Conservation (phyloP, 2,329 filamentous ascomycete species). For the Pyricularia grisea region DNA sequence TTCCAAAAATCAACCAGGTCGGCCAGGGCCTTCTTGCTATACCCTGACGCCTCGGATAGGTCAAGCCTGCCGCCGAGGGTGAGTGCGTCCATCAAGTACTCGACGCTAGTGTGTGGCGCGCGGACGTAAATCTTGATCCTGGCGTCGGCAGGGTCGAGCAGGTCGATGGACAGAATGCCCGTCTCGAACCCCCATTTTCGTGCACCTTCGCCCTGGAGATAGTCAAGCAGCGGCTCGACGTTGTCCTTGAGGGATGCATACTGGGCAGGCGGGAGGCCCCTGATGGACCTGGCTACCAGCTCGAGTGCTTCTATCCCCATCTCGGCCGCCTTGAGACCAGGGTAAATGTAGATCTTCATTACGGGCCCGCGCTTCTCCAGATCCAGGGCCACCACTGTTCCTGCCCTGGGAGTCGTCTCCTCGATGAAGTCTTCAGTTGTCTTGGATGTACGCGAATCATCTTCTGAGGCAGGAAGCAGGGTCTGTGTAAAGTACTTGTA, state of each 20-base stretch:
- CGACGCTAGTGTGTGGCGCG: conserved; percentile 12
- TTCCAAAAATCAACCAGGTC: conserved; percentile 15
- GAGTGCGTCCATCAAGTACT: conserved; percentile 16
- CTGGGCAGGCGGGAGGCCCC: conserved; percentile 11
- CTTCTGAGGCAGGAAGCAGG: conserved; percentile 9
- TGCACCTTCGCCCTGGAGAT: conserved; percentile 11
- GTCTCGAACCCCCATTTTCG: conserved; percentile 13
- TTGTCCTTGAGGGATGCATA: conserved; percentile 10
- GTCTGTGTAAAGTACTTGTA: conserved; percentile 13
- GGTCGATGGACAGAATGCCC: conserved; percentile 15
- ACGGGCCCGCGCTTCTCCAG: conserved; percentile 13
- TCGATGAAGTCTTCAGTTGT: conserved; percentile 11
- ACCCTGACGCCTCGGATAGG: conserved; percentile 7
- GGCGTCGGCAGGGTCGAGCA: conserved; percentile 10
- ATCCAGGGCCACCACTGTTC: conserved; percentile 15
- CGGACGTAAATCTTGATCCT: conserved; percentile 17
- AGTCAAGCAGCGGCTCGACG: conserved; percentile 14
- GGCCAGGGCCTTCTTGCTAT: conserved; percentile 7
- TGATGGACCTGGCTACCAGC: conserved; percentile 13
- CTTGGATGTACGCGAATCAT: conserved; percentile 5
- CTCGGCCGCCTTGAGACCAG: conserved; percentile 14
- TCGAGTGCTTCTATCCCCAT: conserved; percentile 14
- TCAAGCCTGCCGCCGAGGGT: conserved; percentile 13
- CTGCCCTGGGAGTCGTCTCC: conserved; percentile 14
- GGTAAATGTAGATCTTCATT: conserved; percentile 15